A percentile compares a stretch with the other conserved stretches of the same genome.
phyloP scores from a whole-genome alignment of 805 yeast species.

The Grigorovia transvaalensis region DNA sequence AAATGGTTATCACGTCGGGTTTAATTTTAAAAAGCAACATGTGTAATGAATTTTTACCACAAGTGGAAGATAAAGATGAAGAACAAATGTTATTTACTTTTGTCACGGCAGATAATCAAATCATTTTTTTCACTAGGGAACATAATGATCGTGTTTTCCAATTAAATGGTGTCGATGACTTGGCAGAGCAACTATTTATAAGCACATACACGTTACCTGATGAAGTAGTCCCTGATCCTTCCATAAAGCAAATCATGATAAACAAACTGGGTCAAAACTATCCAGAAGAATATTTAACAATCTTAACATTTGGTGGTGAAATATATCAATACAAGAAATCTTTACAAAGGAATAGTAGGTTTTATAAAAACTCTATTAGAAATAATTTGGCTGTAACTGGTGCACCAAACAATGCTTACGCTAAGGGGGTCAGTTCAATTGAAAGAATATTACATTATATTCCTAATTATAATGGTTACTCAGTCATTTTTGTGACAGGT shows the following conservation, averaged over 20 bases:
- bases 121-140: slow-evolving; percentile 51
- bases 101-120: slow-evolving; percentile 68
- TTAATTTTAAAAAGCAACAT: slow-evolving; percentile 45
- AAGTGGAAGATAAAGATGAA: slow-evolving; percentile 15
- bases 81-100: slow-evolving; percentile 42
- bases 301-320: slow-evolving; percentile 77
- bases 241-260: slow-evolving; percentile 56
- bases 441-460: slow-evolving; percentile 59
- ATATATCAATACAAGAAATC: slow-evolving; percentile 53
- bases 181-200: slow-evolving; percentile 32
- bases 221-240: slow-evolving; percentile 54
- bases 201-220: slow-evolving; percentile 27
- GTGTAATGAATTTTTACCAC: slow-evolving; percentile 32
- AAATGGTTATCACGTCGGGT: slow-evolving; percentile 58
- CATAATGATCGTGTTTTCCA: slow-evolving; percentile 33
- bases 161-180: slow-evolving; percentile 28
- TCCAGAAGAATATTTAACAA: slow-evolving; percentile 54
- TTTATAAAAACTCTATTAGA: slow-evolving; percentile 17
- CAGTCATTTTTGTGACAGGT: slow-evolving; percentile 64
- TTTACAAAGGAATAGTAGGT: slow-evolving; percentile 14
- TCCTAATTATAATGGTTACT: slow-evolving; percentile 45
- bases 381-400: slow-evolving; percentile 47
- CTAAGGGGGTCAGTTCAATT: slow-evolving; percentile 48
- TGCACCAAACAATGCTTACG: slow-evolving; percentile 70
- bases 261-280: slow-evolving; percentile 53